Percentiles rank a stretch among this genome's conserved stretches.
Evolutionary conservation across 1,284 basidiomycete species (phyloP).

Genomic region (Mixia osmundae): DNA sequence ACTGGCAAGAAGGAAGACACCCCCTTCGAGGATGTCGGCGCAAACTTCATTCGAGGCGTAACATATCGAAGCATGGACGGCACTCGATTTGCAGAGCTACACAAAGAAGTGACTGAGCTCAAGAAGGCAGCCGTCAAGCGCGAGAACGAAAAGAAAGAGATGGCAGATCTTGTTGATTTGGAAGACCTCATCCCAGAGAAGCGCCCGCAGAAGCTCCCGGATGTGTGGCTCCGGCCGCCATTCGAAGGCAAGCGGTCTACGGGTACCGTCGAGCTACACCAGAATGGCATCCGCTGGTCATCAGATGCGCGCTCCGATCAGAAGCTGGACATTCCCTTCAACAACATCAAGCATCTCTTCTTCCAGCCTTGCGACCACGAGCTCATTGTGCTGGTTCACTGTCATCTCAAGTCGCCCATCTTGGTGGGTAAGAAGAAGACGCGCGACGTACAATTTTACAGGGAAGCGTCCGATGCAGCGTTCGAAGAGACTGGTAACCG

Average conservation of each 20-base stretch:
- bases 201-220: constrained; percentile 59
- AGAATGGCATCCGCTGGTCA: constrained; percentile 85
- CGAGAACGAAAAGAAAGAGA: constrained; percentile 90
- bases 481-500: constrained; percentile 99
- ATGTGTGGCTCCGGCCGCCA: constrained; percentile 82
- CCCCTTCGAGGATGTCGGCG: constrained; percentile 90
- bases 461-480: constrained; percentile 90
- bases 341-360: constrained; percentile 95
- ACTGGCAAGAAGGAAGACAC: constrained; percentile 98
- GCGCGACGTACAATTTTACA: constrained; percentile 94
- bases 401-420: constrained; percentile 86
- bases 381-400: constrained; percentile 76
- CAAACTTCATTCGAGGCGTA: constrained; percentile 86
- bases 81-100: constrained; percentile 67
- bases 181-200: constrained; percentile 68
- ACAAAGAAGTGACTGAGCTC: constrained; percentile 76
- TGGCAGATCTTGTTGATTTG: constrained; percentile 94
- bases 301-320: constrained; percentile 52
- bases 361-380: constrained; percentile 98
- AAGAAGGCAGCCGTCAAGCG: constrained; percentile 94
- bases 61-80: constrained; percentile 79
- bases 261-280: constrained; percentile 91
- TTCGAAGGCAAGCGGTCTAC: constrained; percentile 66
- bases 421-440: constrained; percentile 99
- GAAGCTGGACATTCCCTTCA: constrained; percentile 82